Evolutionary conservation across 768 basidiomycete species (phyloP), one percentile per base, ranked within the genome.

Genomic region (Russula sp.): DNA sequence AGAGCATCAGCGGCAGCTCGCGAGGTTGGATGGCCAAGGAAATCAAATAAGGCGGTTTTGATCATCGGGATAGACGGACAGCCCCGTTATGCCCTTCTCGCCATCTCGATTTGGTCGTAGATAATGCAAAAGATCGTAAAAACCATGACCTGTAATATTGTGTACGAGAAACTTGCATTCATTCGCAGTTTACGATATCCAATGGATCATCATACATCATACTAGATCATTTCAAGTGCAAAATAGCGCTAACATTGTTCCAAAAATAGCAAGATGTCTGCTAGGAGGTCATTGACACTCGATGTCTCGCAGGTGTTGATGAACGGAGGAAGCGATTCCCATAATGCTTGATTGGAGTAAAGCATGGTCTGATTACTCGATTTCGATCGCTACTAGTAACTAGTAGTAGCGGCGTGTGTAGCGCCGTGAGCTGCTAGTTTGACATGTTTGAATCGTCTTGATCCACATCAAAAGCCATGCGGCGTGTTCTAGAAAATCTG

Each of bases 1-100:
- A 10, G 64, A 65, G 32, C 64, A 56, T 30, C 59, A 55, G 38
- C 63, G 59, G 13, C 58, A 64, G 10, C 18, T 64, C 1, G 18
- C 28, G 28, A 59, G 58, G 26, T 38, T 36, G 44, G 63, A 64
- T 60, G 36, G 63, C 20, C 63, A 60, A n/a, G 63, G 63, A 38
- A 42, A 50, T 9, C 63, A 60, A n/a, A 28, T 53, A 20, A 54
- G 59, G 48, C 36, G 63, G 38, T 64, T 26, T 40, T 60, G 34
- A 56, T 18, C 44, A n/a, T 24, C 6, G 57, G 11, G 46, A 48
- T 13, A 32, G 57, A 53, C 5, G n/a, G 13, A 8, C 13, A 26
- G 18, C 20, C 26, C n/a, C 0, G n/a, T 5, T n/a, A 5, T 9
- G 40, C 14, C n/a, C 46, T n/a, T 57, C 3, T 16, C 0, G 28